Evolutionary conservation across 768 basidiomycete species (phyloP).

Genomic region (Antrodiella citrinella): DNA sequence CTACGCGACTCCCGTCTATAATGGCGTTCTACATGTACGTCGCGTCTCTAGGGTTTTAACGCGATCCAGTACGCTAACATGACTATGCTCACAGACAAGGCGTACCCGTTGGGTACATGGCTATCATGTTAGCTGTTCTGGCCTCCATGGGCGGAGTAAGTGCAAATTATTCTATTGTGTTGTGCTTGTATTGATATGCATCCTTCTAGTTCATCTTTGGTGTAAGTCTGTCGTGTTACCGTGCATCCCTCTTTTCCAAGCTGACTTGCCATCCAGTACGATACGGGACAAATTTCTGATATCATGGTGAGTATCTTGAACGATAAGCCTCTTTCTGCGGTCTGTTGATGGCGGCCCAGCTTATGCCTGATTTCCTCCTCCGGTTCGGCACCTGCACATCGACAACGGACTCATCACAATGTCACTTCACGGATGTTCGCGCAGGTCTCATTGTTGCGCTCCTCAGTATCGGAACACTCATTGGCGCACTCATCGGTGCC

Average conservation of each 20-base stretch:
- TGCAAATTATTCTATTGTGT: not conserved
- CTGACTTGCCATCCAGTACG: slow-evolving; percentile 32
- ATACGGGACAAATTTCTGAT: slow-evolving; percentile 74
- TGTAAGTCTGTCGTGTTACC: no score
- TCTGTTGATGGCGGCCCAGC: slow-evolving; percentile 6
- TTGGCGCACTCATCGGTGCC: slow-evolving; percentile 55
- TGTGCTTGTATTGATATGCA: not conserved
- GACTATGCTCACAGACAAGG: slow-evolving; percentile 33
- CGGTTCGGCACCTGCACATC: slow-evolving; percentile 51
- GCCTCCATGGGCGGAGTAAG: slow-evolving; percentile 58
- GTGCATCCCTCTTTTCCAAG: not conserved
- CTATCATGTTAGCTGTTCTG: slow-evolving; percentile 58
- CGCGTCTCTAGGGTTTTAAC: no score
- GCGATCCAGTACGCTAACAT: not conserved
- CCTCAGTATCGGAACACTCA: slow-evolving; percentile 61
- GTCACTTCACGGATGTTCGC: slow-evolving; percentile 47
- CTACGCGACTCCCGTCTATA: no score
- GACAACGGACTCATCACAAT: slow-evolving; percentile 31
- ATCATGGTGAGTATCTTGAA: slow-evolving; percentile 35
- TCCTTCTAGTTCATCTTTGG: slow-evolving; percentile 43
- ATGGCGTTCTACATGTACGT: slow-evolving; percentile 26
- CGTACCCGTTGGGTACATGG: slow-evolving; percentile 52
- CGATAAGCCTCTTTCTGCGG: no score
- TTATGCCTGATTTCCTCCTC: slow-evolving; percentile 61
- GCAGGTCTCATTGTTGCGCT: slow-evolving; percentile 64